Conservation (phyloP, 352 stramenopile species). For the Globisporangium solare region DNA sequence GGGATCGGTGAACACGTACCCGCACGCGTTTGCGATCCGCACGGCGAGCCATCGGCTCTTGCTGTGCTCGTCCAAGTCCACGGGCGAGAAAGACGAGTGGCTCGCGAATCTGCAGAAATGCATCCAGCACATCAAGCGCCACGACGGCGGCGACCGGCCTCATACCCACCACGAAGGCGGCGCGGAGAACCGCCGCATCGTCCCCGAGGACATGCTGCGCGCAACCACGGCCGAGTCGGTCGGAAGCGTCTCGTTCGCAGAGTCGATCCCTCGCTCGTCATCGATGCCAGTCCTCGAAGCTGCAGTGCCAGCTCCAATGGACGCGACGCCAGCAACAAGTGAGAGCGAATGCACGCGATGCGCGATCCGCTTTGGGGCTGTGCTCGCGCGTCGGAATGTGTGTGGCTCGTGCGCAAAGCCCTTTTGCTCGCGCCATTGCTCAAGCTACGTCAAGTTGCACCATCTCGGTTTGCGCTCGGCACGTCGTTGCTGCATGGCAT, state of each 20-base stretch:
- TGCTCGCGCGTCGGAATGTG: slow-evolving; percentile 43
- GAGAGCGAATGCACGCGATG: slow-evolving; percentile 44
- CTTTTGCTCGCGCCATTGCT: slow-evolving; percentile 65
- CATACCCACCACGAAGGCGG: slow-evolving; percentile 22
- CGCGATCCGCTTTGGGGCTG: slow-evolving; percentile 42
- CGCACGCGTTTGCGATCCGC: slow-evolving; percentile 59
- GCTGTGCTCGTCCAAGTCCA: slow-evolving; percentile 48
- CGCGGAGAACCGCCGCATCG: slow-evolving; percentile 37
- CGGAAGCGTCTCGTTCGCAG: background rate
- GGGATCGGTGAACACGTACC: slow-evolving; percentile 42
- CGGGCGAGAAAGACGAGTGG: slow-evolving; percentile 43
- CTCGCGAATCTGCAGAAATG: slow-evolving; percentile 28
- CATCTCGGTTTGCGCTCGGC: slow-evolving; percentile 31
- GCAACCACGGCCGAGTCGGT: slow-evolving; percentile 3
- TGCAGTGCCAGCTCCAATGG: slow-evolving; percentile 5
- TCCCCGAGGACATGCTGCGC: slow-evolving; percentile 45
- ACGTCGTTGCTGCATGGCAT: slow-evolving; percentile 48
- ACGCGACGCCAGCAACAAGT: slow-evolving; percentile 13
- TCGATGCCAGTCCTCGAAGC: background rate
- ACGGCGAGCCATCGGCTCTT: slow-evolving; percentile 50
- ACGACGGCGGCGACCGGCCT: slow-evolving; percentile 13
- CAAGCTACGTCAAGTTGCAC: slow-evolving; percentile 35
- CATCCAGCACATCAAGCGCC: slow-evolving; percentile 21
- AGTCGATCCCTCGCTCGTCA: background rate
- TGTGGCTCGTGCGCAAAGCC: slow-evolving; percentile 51